Conservation (phyloP, 208 protist species). For the Leptomonas pyrrhocoris region DNA sequence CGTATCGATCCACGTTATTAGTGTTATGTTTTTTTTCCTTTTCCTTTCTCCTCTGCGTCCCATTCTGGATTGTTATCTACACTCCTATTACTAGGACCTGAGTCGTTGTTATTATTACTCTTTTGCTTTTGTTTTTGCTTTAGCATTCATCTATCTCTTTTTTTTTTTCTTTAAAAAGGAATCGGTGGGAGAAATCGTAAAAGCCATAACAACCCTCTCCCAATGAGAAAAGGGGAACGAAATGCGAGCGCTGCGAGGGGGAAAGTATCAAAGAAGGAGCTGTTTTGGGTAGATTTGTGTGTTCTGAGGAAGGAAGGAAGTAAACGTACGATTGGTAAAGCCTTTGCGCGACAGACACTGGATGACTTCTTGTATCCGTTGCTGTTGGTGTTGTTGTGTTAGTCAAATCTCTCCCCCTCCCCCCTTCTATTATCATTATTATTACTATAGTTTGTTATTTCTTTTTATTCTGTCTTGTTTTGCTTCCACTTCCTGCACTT, state of each 20-base stretch:
- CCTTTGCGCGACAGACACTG: too few species aligned
- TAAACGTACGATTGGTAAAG: too few species aligned
- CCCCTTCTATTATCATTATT: neutral
- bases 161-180: neutral
- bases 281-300: too few species aligned
- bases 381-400: too few species aligned
- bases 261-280: too few species aligned
- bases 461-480: constrained; percentile 15
- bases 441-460: constrained; percentile 2
- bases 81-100: neutral
- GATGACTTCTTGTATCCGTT: too few species aligned
- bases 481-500: constrained; percentile 1
- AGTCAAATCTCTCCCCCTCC: too few species aligned
- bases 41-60: constrained; percentile 21
- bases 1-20: neutral
- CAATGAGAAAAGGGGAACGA: too few species aligned
- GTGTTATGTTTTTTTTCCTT: constrained; percentile 22
- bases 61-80: neutral
- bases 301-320: too few species aligned
- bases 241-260: too few species aligned
- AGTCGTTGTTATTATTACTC: constrained; percentile 1
- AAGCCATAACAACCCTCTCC: too few species aligned
- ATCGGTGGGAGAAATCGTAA: too few species aligned
- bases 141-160: neutral
- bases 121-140: constrained; percentile 23